Evolutionary conservation across 2,329 filamentous ascomycete genomes (phyloP).

Genomic region (Beauveria sp.): DNA sequence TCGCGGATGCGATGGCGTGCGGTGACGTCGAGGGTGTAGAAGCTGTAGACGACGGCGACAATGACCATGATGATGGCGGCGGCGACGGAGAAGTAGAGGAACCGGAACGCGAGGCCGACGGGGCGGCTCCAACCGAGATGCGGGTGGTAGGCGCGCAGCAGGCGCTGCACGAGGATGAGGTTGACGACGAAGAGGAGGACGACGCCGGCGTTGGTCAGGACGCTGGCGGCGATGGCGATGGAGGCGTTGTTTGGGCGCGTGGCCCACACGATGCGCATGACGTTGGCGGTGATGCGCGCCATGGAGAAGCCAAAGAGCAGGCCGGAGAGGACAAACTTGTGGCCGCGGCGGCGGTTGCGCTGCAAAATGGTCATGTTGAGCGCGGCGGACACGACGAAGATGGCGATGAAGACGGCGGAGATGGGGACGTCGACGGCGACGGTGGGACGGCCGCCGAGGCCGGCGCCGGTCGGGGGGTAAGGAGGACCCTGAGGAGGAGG

Average conservation of each 20-base stretch:
- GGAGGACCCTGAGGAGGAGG: conserved; percentile 25
- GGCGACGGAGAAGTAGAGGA: conserved; percentile 50
- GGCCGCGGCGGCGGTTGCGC: conserved; percentile 38
- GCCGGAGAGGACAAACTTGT: conserved; percentile 53
- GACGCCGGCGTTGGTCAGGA: conserved; percentile 68
- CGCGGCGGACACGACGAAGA: conserved; percentile 47
- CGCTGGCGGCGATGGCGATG: conserved; percentile 51
- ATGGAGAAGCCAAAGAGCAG: conserved; percentile 53
- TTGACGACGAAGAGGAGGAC: conserved; percentile 72
- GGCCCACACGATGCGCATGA: conserved; percentile 47
- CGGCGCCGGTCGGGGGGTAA: conserved; percentile 35
- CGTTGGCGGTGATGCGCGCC: conserved; percentile 43
- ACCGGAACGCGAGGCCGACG: conserved; percentile 45
- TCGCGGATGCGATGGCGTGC: conserved; percentile 46
- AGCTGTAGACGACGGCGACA: conserved; percentile 52
- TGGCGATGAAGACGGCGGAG: conserved; percentile 50
- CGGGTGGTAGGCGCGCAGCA: conserved; percentile 67
- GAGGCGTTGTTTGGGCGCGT: conserved; percentile 29
- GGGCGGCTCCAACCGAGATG: conserved; percentile 57
- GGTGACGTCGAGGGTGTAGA: conserved; percentile 54
- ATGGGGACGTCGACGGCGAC: conserved; percentile 55
- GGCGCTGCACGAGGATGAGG: conserved; percentile 66
- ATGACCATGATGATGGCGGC: conserved; percentile 60
- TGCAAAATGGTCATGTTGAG: conserved; percentile 52
- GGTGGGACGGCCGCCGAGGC: conserved; percentile 51